Base-by-base conservation (phyloP, 2,329 filamentous ascomycete genomes). In the Aspergillus transmontanensis region DNA sequence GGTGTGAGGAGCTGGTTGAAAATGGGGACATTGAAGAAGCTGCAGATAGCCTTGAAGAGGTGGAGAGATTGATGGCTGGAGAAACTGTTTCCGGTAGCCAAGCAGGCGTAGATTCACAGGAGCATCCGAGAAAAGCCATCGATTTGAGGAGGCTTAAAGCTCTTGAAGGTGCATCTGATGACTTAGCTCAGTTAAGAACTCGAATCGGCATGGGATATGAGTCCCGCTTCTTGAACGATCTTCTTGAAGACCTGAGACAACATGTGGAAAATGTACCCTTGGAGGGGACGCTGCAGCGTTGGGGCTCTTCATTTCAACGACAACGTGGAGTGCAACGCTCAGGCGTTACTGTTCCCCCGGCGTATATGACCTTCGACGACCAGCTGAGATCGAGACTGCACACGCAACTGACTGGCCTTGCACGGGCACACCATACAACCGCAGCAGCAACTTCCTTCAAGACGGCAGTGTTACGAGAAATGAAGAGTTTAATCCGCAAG, bases 171-270 rank as follows among this genome's bases (percentile, higher is more conserved):
- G 88, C 97, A 16, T 89, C 89, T 60, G 85, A 89, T 50, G 94
- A 96, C 65, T 84, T 99, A 46, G 84, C 87, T 54, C 87, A 89
- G 39, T 80, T 99, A 55, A 89, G 93, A 62, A 87, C 88, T 67
- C 89, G 92, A 3, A 92, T 97, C 62, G 95, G 95, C 26, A 93
- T 90, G 76, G 91, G 89, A 0, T 98, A 94, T 73, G 94, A 98
- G 75, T 81, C 85, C 2, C 89, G 89, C 51, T 96, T 98, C 71
- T 83, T 95, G 34, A 87, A 89, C 63, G 87, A 91, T 32, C 83
- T 99, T 21, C 83, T 98, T 34, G 85, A 84, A 3, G 95, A 99
- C 76, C 79, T 98, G 46, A 87, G 91, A 58, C 84, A 86, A n/a
- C 95, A 99, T 75, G 84, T 93, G 32, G 88, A 91, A 59, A 87